Evolutionary conservation across 1,284 basidiomycete species (phyloP), one percentile per base, ranked within the genome.

Genomic region (Coriolopsis trogii): DNA sequence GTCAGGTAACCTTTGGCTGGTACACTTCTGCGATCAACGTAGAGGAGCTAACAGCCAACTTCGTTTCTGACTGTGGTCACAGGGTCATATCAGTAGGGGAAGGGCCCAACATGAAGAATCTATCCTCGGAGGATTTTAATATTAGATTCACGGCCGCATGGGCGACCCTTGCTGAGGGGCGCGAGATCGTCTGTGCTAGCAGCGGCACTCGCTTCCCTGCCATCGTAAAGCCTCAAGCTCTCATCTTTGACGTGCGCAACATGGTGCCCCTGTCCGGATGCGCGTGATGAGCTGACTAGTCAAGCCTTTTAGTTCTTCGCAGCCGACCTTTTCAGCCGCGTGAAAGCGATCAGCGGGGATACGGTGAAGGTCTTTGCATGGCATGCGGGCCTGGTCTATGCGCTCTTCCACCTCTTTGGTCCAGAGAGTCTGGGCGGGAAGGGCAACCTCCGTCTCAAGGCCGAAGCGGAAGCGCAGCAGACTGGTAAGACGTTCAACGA

Each of bases 291-390:
- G 15, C 28, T 25, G 12, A 13, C 9, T n/a, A 39, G 13, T 9
- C 13, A 38, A 13, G 20, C n/a, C 1, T 3, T n/a, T 10, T 31
- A 63, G 62, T 54, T 56, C 41, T 55, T 60, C 34, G 46, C 38
- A 9, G 15, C 53, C 18, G 40, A 55, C 6, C 37, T 40, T n/a
- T 38, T 54, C 41, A 36, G 46, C 9, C 29, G 33, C 8, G 7
- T 51, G 24, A 34, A 41, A 28, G 36, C 36, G 3, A 5, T 51
- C 16, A 36, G 49, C 37, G 46, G 37, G 9, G 12, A 51, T 13
- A 31, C n/a, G 4, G 47, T 61, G 7, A 62, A 61, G 30, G 23
- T 62, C 6, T 59, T 49, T 29, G 40, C 39, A 1, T 65, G 58
- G 59, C 33, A 30, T 13, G 33, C 60, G 0, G 55, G 55, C 5